Evolutionary conservation across 495 filamentous ascomycete species (phyloP), one percentile per base, ranked within the genome.

Genomic region (Neurospora sublineolata): DNA sequence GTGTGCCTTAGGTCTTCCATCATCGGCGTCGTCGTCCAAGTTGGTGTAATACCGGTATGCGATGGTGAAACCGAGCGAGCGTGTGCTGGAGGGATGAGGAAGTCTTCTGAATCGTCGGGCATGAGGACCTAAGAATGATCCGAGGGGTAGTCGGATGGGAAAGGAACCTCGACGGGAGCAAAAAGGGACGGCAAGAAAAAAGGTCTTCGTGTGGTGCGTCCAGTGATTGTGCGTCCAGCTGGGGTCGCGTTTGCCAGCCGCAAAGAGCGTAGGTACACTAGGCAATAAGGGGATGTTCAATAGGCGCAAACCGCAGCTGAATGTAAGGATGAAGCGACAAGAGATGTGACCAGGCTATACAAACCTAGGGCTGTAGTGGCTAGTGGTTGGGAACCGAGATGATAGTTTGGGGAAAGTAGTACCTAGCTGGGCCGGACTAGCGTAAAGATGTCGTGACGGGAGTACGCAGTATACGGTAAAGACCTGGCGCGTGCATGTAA

Each of bases 61-160:
- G 72, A 41, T 38, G 75, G 75, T 30, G 77, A 74, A 40, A 76
- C 41, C 30, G 78, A 73, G 39, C 71, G 69, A 27, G 72, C 58
- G 70, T 71, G 72, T 69, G 37, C 27, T 37, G 42, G 72, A 18
- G 73, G 58, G 33, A 80, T 78, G 40, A 79, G 76, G 70, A 78
- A 75, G 18, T 64, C 60, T 42, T 77, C 70, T 12, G 77, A 75
- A 39, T 80, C 78, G 78, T 80, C 78, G 69, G 76, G 78, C 78
- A 80, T 80, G 71, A 71, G 76, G 73, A 74, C 52, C 52, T 64
- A 18, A 64, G 27, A 18, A 64, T 4, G 52, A 64, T 64, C 52
- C 52, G 52, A 60, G 52, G 52, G 52, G 52, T 60, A 16, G 27
- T 33, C 52, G 52, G 52, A 60, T 60, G 52, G 12, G 14, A 33